Evolutionary conservation across 192 early-diverging fungal genomes (phyloP).

Genomic region (Podila clonocystis): DNA sequence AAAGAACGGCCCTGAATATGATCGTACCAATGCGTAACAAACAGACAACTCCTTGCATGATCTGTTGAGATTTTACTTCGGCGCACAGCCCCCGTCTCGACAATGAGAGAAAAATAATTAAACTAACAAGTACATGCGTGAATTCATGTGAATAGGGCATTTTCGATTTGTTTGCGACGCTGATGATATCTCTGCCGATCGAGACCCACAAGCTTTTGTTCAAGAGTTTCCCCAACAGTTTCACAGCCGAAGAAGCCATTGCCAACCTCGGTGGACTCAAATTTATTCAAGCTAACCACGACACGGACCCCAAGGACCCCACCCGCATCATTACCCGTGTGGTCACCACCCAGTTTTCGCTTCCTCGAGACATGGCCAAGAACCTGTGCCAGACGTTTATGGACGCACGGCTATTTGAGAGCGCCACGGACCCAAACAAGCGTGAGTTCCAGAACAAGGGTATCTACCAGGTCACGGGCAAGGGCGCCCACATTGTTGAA

Average conservation of each 20-base stretch:
- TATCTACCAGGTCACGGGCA: conserved; percentile 58
- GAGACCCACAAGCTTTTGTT: conserved; percentile 62
- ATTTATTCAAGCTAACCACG: conserved; percentile 60
- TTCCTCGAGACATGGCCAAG: conserved; percentile 69
- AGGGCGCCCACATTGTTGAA: conserved; percentile 61
- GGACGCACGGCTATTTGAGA: conserved; percentile 59
- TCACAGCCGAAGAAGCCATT: conserved; percentile 66
- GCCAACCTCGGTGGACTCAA: conserved; percentile 59
- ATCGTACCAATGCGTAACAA: not conserved
- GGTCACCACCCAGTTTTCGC: conserved; percentile 66
- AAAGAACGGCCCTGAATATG: not conserved
- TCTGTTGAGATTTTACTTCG: not conserved
- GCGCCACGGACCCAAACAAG: conserved; percentile 54
- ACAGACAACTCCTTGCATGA: not conserved
- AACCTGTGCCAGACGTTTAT: conserved; percentile 63
- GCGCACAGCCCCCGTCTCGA: not conserved
- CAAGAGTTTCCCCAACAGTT: conserved; percentile 61
- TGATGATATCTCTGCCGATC: conserved; percentile 64
- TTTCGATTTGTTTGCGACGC: conserved; percentile 65
- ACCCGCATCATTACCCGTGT: conserved; percentile 58
- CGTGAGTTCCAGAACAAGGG: conserved; percentile 59
- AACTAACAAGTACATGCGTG: not conserved
- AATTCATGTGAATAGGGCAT: conserved; percentile 55
- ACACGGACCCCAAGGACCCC: conserved; percentile 61
- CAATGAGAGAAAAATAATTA: not conserved